Base-by-base conservation (phyloP, 306 rosid species). In the Casuarina glauca region DNA sequence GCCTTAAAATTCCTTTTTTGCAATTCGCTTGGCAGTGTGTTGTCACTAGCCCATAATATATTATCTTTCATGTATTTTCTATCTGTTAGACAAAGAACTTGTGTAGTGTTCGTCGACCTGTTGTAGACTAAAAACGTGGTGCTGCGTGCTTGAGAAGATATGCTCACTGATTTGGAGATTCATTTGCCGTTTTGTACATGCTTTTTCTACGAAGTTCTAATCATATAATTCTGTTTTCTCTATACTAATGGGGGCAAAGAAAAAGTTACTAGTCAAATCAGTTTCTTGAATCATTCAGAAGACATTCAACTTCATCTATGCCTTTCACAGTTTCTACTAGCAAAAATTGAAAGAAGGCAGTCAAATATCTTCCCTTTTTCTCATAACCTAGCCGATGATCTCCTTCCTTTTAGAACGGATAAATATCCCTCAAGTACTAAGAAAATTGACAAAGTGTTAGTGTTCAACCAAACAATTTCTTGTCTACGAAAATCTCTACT, bases 31-130 rank as follows among this genome's bases (percentile, higher is more conserved):
- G 43, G 75, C 76, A 32, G 41, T 48, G 19, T 62, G 61, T 68
- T 68, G 38, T 70, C 74, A 48, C 50, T 46, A 69, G 70, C 48
- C 73, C 61, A 74, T 70, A 39, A 74, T 67, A 39, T 69, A 77
- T 60, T 73, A 80, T 74, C 17, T 8, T 41, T 66, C 71, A 9
- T 9, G 4, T 5, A 38, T 67, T 15, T 42, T 41, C 35, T 67
- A 6, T 42, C 42, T 67, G n/a, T 67, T 42, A 42, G 70, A 66
- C 48, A 41, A 3, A 41, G 9, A 26, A 26, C 3, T 41, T 3
- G 71, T 66, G 35, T 32, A 66, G 26, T 42, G 17, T 42, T 19
- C 19, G 12, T 66, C 6, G n/a, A 67, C 48, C 36, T 42, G 35
- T 42, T 15, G 46, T 13, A 41, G 50, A 41, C 50, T 4, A 3